These are phyloP conservation scores for Candida stauntonica DNA, from an alignment of 805 yeast genomes.

Conservation along the genomic window DNA sequence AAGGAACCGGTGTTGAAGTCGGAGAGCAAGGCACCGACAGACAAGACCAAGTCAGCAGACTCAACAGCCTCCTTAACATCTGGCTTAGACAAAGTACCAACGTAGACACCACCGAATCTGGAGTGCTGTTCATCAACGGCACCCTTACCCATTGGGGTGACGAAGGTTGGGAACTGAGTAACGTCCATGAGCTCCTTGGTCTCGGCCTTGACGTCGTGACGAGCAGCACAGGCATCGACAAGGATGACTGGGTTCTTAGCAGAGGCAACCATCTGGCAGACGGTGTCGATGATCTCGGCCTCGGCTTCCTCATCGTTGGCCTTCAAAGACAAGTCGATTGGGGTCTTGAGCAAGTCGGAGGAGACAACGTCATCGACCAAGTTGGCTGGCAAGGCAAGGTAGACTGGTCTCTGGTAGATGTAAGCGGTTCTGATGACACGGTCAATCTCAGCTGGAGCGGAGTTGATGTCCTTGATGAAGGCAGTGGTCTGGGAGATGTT, in stretches of 20 bases:
- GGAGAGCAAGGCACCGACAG: conserved; percentile 79
- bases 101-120: conserved; percentile 80
- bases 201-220: conserved; percentile 68
- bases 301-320: conserved; percentile 60
- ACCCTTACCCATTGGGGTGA: conserved; percentile 90
- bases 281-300: conserved; percentile 52
- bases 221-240: conserved; percentile 83
- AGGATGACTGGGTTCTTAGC: conserved; percentile 71
- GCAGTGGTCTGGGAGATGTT: conserved; percentile 65
- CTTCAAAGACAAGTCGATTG: conserved; percentile 56
- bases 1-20: conserved; percentile 91
- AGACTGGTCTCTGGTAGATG: conserved; percentile 73
- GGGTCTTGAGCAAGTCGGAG: conserved; percentile 51
- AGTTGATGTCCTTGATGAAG: conserved; percentile 54
- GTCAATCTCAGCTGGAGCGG: conserved; percentile 72
- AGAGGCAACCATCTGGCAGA: conserved; percentile 46
- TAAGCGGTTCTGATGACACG: conserved; percentile 68
- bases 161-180: conserved; percentile 77
- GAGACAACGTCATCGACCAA: conserved; percentile 64
- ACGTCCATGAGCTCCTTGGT: conserved; percentile 55
- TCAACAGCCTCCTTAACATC: conserved; percentile 71
- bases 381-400: conserved; percentile 80
- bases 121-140: conserved; percentile 67
- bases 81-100: conserved; percentile 74
- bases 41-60: conserved; percentile 66